A percentile compares a stretch with the other conserved stretches of the same genome.
These are phyloP conservation scores for Skeletonema costatum DNA, from an alignment of 108 stramenopile genomes.

Conservation along the genomic window DNA sequence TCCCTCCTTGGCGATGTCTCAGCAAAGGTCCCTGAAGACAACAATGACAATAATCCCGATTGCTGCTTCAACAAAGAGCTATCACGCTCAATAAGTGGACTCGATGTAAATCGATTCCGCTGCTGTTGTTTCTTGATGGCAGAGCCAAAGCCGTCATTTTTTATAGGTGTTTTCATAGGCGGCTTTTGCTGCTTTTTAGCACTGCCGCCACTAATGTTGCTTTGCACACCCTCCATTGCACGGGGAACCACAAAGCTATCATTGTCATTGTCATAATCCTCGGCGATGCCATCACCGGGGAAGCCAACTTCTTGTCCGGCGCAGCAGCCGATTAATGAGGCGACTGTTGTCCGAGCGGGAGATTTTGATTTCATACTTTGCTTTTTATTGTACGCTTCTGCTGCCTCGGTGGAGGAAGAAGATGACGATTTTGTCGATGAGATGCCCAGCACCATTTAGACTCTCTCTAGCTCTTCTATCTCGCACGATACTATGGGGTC, in stretches of 20 bases:
- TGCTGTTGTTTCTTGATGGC: background rate
- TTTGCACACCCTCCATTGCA: background rate
- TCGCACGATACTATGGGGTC: no score
- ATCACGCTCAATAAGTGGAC: slow-evolving; percentile 18
- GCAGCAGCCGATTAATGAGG: background rate
- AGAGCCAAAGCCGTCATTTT: background rate
- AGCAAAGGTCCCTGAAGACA: background rate
- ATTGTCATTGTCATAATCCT: background rate
- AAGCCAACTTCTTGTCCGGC: background rate
- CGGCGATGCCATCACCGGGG: background rate
- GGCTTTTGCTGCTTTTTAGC: no score
- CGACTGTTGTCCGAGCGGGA: background rate
- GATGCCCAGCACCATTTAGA: background rate
- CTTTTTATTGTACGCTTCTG: background rate
- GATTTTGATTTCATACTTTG: background rate
- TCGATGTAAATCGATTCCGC: slow-evolving; percentile 22
- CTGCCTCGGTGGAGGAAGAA: background rate
- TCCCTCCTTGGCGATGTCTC: slow-evolving; percentile 2
- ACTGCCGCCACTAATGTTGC: no score
- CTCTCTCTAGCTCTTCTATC: no score
- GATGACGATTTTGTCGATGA: background rate
- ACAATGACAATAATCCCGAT: slow-evolving; percentile 21
- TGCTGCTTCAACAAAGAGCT: slow-evolving; percentile 11
- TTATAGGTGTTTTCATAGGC: background rate
- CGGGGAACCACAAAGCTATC: background rate